Evolutionary conservation across 2,329 filamentous ascomycete species (phyloP).

Genomic region (Diaporthe citri): DNA sequence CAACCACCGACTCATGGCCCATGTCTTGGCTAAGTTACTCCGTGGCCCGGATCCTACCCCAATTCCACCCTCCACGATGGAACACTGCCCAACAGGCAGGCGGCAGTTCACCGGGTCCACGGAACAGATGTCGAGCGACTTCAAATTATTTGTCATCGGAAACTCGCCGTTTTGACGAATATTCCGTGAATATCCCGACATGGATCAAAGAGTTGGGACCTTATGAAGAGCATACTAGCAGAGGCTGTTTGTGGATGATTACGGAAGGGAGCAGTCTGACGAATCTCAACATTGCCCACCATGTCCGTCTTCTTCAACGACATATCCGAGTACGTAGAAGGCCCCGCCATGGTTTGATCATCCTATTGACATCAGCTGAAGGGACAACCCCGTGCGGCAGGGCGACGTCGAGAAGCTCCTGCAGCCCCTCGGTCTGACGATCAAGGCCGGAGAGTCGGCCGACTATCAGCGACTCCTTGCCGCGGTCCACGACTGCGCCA

Average conservation of each 20-base stretch:
- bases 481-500: constrained; percentile 64
- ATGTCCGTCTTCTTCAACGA: constrained; percentile 58
- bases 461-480: constrained; percentile 63
- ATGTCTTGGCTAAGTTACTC: not conserved
- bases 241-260: not conserved
- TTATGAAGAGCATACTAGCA: not conserved
- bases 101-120: not conserved
- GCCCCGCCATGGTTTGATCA: not conserved
- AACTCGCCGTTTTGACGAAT: not conserved
- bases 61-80: not conserved
- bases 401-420: constrained; percentile 55
- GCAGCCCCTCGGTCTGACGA: constrained; percentile 51
- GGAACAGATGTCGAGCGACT: not conserved
- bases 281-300: not conserved
- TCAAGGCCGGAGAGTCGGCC: constrained; percentile 52
- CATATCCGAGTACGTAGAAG: constrained; percentile 42
- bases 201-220: no score
- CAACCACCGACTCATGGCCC: not conserved
- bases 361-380: not conserved
- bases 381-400: constrained; percentile 52
- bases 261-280: not conserved
- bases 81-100: not conserved
- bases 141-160: not conserved
- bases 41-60: not conserved
- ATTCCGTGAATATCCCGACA: not conserved